phyloP scores from a whole-genome alignment of 129 eudicot genomes.

The Flaveria bidentis region DNA sequence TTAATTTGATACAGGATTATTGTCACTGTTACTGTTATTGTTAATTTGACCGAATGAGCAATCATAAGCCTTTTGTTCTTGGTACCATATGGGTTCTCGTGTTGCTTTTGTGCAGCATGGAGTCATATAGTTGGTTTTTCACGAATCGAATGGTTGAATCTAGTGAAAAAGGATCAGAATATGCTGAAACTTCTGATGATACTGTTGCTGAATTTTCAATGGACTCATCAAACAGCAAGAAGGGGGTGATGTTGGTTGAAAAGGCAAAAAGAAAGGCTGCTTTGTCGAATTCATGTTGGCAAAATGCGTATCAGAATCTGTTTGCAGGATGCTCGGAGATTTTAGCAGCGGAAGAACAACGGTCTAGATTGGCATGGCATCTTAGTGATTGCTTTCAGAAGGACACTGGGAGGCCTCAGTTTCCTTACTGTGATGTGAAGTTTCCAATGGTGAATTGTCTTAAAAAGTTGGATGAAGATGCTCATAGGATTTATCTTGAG shows the following conservation, averaged over 20 bases:
- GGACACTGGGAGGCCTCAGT: conserved; percentile 60
- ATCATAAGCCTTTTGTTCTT: background rate
- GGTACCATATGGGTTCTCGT: conserved; percentile 37
- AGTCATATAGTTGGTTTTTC: conserved; percentile 48
- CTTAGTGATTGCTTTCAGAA: conserved; percentile 78
- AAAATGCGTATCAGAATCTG: conserved; percentile 59
- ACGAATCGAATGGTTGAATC: conserved; percentile 24
- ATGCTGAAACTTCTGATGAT: conserved; percentile 4
- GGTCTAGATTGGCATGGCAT: conserved; percentile 76
- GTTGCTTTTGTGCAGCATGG: conserved; percentile 38
- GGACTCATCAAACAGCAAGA: conserved; percentile 46
- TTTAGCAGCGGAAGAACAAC: conserved; percentile 61
- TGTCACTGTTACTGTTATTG: background rate
- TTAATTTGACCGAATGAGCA: conserved; percentile 18
- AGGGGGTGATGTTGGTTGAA: conserved; percentile 49
- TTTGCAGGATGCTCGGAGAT: conserved; percentile 76
- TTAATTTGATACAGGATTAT: conserved; percentile 13
- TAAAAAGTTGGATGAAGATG: conserved; percentile 48
- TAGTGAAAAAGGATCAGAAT: conserved; percentile 22
- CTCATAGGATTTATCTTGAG: conserved; percentile 56
- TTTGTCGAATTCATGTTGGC: conserved; percentile 69
- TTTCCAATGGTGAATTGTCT: conserved; percentile 54
- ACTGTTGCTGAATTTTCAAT: conserved; percentile 57
- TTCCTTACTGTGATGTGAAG: conserved; percentile 66
- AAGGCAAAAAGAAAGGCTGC: conserved; percentile 50